Conservation (phyloP, 2,329 filamentous ascomycete genomes). For the Curvularia hawaiiensis region DNA sequence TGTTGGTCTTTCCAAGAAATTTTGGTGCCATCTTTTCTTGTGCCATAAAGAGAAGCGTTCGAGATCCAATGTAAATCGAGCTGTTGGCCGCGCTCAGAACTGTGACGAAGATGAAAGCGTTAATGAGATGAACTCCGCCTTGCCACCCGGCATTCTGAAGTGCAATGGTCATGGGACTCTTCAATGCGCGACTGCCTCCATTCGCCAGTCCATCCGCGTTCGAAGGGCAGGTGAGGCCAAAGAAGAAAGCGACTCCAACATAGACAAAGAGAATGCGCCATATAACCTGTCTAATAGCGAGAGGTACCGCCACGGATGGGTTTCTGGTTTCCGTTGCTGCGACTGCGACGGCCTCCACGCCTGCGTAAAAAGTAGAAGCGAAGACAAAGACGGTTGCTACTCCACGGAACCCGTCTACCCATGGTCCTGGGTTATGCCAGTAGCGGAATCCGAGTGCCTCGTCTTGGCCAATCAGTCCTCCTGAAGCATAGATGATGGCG, state of each 20-base stretch:
- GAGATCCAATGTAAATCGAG: constrained; percentile 77
- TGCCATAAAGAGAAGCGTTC: constrained; percentile 77
- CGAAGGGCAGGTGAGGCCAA: constrained; percentile 71
- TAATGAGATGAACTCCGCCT: constrained; percentile 76
- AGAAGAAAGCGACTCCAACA: constrained; percentile 50
- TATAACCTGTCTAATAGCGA: constrained; percentile 54
- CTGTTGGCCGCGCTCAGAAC: constrained; percentile 66
- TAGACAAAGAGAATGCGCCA: constrained; percentile 53
- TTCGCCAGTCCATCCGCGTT: constrained; percentile 68
- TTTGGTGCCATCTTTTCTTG: constrained; percentile 72
- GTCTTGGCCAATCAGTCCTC: constrained; percentile 38
- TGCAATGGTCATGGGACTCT: constrained; percentile 55
- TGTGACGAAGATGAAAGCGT: constrained; percentile 67
- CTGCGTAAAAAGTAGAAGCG: constrained; percentile 49
- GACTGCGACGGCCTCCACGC: constrained; percentile 43
- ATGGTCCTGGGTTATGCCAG: constrained; percentile 49
- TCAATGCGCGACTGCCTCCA: constrained; percentile 65
- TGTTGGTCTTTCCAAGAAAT: constrained; percentile 71
- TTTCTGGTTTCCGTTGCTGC: constrained; percentile 49
- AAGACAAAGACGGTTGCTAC: constrained; percentile 52
- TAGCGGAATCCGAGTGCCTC: constrained; percentile 45
- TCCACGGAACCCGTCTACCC: constrained; percentile 49
- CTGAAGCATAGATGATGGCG: constrained; percentile 46
- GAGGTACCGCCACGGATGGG: constrained; percentile 53
- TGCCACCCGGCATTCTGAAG: constrained; percentile 76